Percentiles rank a stretch among this genome's conserved stretches.
Evolutionary conservation across 257 asterid species (phyloP).

Genomic region (Verbascum thapsus): DNA sequence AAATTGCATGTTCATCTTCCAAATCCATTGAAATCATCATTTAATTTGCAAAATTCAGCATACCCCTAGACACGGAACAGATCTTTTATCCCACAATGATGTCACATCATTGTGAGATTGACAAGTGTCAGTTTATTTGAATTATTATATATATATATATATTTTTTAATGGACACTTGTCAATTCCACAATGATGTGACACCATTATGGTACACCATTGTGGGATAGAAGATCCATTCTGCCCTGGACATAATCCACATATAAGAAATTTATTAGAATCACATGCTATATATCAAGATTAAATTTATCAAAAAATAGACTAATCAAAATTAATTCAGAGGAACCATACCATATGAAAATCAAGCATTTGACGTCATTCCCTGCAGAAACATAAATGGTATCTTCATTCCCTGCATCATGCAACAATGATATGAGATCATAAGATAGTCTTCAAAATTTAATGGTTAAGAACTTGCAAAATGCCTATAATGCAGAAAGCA

Average conservation of each 20-base stretch:
- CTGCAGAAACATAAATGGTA: conserved; percentile 62
- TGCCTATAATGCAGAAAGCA: too few relatives aligned
- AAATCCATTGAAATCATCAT: not conserved
- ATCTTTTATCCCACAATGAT: too few relatives aligned
- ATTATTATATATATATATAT: too few relatives aligned
- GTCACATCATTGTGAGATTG: too few relatives aligned
- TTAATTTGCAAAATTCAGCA: not conserved
- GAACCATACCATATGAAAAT: conserved; percentile 65
- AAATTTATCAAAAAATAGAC: not conserved
- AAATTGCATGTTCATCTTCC: not conserved
- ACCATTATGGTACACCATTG: too few relatives aligned
- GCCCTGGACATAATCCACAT: not conserved
- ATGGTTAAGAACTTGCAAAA: conserved; percentile 7
- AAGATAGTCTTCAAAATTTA: not conserved
- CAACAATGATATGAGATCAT: conserved; percentile 22
- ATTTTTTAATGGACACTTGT: too few relatives aligned
- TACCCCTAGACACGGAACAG: not conserved
- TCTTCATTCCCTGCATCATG: conserved; percentile 80
- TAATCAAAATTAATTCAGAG: not conserved
- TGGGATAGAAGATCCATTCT: too few relatives aligned
- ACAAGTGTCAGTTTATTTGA: too few relatives aligned
- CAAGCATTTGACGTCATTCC: conserved; percentile 75
- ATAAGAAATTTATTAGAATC: not conserved
- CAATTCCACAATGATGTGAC: too few relatives aligned
- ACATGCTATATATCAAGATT: not conserved